phyloP scores from a whole-genome alignment of 169 alveolate species.

The Besnoitia besnoiti region DNA sequence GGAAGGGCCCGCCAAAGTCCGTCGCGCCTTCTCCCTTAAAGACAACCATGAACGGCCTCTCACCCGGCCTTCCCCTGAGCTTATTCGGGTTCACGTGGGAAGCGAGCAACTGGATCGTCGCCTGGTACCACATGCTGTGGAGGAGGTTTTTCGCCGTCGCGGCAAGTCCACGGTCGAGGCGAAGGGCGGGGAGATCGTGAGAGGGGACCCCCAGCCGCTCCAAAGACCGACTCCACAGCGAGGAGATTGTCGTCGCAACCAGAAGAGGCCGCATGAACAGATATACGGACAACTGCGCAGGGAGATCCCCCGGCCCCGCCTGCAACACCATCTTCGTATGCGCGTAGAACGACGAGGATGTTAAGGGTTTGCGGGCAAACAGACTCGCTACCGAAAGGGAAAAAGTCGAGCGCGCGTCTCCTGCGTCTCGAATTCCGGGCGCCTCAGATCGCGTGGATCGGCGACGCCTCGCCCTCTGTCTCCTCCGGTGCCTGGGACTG shows the following conservation, averaged over 20 bases:
- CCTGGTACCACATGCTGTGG: constrained; percentile 80
- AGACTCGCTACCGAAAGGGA: no score
- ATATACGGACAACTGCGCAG: constrained; percentile 72
- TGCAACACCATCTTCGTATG: constrained; percentile 73
- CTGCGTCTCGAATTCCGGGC: no score
- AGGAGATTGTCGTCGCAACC: constrained; percentile 55
- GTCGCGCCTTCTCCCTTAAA: constrained; percentile 93
- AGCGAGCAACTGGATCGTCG: constrained; percentile 78
- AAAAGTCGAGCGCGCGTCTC: no score
- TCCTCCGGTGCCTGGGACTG: no score
- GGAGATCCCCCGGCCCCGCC: constrained; percentile 77
- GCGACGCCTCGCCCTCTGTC: no score
- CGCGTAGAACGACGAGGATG: constrained; percentile 37
- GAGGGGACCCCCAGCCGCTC: constrained; percentile 70
- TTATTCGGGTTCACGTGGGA: constrained; percentile 64
- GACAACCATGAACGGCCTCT: constrained; percentile 91
- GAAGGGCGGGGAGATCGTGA: constrained; percentile 72
- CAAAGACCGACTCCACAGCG: constrained; percentile 73
- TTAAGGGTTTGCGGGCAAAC: no score
- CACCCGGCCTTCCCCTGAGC: constrained; percentile 79
- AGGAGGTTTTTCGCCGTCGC: constrained; percentile 78
- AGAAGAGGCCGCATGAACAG: constrained; percentile 72
- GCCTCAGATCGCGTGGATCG: no score
- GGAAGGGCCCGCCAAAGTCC: constrained; percentile 94
- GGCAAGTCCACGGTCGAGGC: constrained; percentile 81